Evolutionary conservation across 805 yeast species (phyloP), one percentile per base, ranked within the genome.

Genomic region (Zygosaccharomyces siamensis): DNA sequence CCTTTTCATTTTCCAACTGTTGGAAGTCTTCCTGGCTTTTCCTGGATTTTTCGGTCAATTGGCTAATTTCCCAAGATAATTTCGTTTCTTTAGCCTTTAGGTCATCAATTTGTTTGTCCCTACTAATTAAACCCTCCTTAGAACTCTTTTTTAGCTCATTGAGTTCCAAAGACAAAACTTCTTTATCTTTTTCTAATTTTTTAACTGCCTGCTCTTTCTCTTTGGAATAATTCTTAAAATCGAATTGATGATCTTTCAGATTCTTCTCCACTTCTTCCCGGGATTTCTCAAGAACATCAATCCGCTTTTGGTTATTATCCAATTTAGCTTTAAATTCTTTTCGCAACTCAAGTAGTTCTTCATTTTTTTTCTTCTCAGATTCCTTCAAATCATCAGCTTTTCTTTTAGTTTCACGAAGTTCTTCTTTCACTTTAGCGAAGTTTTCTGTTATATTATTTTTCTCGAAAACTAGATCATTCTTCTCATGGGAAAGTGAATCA

Each of bases 361-460:
- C 5, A 18, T 10, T 20, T 20, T 31, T 18, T 7, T 28, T 41
- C 27, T 30, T 30, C 24, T 41, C 44, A 30, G 44, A 21, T 30
- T 16, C 28, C 20, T 30, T 39, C 39, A 28, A 24, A 10, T 20
- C 43, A 7, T 32, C 12, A 11, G 14, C 20, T 20, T 30, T 59
- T 57, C n/a, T 23, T 12, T 49, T 49, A 18, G 49, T 45, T 32
- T 48, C 47, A 5, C 54, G 31, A 5, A 53, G 49, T 26, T 46
- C 49, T 27, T 57, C 61, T 23, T 53, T 54, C 7, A 48, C 49
- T 8, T 46, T 53, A 10, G 58, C 59, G 3, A 60, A 43, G 14
- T 60, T 60, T 11, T 52, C 46, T 14, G 32, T 37, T 21, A 52
- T 26, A 32, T 45, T 35, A 11, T 32, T 40, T 18, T 49, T 33